Evolutionary conservation across 2,329 filamentous ascomycete species (phyloP), one percentile per base, ranked within the genome.

Genomic region (Venturia asperata): DNA sequence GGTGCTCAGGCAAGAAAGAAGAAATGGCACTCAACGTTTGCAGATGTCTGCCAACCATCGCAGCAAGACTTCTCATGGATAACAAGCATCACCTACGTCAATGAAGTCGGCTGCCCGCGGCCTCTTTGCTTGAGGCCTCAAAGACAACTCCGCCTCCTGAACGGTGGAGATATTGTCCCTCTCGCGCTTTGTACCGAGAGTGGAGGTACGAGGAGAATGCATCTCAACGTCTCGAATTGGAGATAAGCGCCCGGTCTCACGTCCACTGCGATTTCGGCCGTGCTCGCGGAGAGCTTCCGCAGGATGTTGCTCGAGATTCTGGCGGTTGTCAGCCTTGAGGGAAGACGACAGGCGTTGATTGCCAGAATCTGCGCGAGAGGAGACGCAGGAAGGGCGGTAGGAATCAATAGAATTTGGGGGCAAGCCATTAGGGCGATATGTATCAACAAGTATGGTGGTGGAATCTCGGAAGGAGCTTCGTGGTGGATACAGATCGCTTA

Each of bases 231-330:
- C 52, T n/a, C 27, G 27, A 37, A 58, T n/a, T 15, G 52, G 52
- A 24, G 52, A 58, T 27, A 58, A 37, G 52, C 52, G 52, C 15
- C 52, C 52, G n/a, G 21, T 37, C 52, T 58, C 52, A n/a, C 27
- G 52, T 9, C 52, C 47, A 52, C 5, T 27, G 10, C 47, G 47
- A 21, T 52, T 27, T 1, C 47, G 47, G 5, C 30, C 30, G 52
- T 58, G 52, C 52, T 61, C 34, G 39, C 60, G 60, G 10, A 61
- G 60, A 41, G 60, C 37, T n/a, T 61, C 60, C 10, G 60, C 60
- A 42, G 60, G 60, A 19, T 42, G 60, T 13, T 61, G 34, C 60
- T 45, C 42, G 24, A 27, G 37, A 61, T 58, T 58, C 52, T 58
- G 52, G 52, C 52, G 52, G 37, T 19, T 58, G 52, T 58, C 52